phyloP scores from a whole-genome alignment of 768 basidiomycete species.

The Leccinum pellstonianum region DNA sequence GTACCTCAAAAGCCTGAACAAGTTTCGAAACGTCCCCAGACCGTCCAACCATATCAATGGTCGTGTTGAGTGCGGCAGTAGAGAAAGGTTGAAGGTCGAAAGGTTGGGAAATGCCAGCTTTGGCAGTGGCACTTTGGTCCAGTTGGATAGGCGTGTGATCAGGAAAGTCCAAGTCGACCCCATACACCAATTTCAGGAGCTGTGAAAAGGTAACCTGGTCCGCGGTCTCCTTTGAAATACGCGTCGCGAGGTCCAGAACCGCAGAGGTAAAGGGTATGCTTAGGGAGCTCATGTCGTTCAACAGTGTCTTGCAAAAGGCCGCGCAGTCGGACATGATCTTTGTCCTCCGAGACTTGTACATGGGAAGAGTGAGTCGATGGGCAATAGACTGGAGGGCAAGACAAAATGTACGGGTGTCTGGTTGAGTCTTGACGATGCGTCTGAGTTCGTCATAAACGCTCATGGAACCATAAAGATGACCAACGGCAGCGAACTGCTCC shows the following conservation, averaged over 20 bases:
- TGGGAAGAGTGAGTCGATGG: constrained; percentile 63
- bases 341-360: constrained; percentile 37
- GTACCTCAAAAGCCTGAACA: constrained; percentile 74
- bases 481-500: constrained; percentile 72
- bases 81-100: constrained; percentile 49
- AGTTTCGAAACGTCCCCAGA: constrained; percentile 60
- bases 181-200: constrained; percentile 69
- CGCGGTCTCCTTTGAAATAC: constrained; percentile 63
- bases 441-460: constrained; percentile 61
- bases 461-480: constrained; percentile 61
- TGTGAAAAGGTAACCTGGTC: constrained; percentile 55
- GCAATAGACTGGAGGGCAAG: constrained; percentile 69
- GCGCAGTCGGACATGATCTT: constrained; percentile 43
- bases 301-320: constrained; percentile 46
- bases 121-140: constrained; percentile 6
- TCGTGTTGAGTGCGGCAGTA: constrained; percentile 67
- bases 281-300: constrained; percentile 55
- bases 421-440: constrained; percentile 40
- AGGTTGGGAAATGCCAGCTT: constrained; percentile 13
- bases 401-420: constrained; percentile 56
- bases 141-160: constrained; percentile 52
- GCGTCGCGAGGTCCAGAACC: constrained; percentile 65
- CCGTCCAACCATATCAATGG: constrained; percentile 67
- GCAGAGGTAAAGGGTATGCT: constrained; percentile 52
- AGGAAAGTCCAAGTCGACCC: constrained; percentile 72